Evolutionary conservation across 768 basidiomycete species (phyloP).

Genomic region (Cystofilobasidium ferigula): DNA sequence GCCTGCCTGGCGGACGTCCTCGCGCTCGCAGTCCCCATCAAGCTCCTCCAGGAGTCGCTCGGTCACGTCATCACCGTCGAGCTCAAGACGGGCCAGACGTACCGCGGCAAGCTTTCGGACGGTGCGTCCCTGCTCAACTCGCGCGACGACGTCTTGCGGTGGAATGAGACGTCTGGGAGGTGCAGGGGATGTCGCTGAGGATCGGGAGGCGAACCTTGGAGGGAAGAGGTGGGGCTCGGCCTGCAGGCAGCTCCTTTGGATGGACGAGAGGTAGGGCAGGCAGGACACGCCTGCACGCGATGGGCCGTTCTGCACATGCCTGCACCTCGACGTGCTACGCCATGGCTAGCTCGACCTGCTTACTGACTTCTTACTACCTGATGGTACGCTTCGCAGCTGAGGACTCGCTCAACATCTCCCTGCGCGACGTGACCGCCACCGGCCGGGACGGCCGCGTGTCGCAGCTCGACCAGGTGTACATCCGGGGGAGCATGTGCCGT

Average conservation of each 20-base stretch:
- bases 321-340: no score
- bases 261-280: no score
- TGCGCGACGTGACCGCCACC: conserved; percentile 94
- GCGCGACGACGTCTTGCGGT: no score
- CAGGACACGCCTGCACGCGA: no score
- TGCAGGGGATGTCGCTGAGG: not conserved
- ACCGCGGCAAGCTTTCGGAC: conserved; percentile 93
- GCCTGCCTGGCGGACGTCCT: no score
- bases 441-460: conserved; percentile 96
- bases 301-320: no score
- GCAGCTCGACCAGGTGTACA: conserved; percentile 97
- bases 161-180: no score
- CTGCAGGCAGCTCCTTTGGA: no score
- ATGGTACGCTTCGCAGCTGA: conserved; percentile 54
- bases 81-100: conserved; percentile 69
- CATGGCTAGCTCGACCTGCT: conserved; percentile 9
- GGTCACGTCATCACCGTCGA: conserved; percentile 98
- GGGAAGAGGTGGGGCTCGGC: no score
- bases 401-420: conserved; percentile 91
- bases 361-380: not conserved
- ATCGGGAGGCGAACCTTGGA: no score
- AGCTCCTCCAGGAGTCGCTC: conserved; percentile 88
- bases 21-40: conserved; percentile 75
- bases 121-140: no score
- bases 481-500: conserved; percentile 75